These are phyloP conservation scores for Eucalyptus leucophloia DNA, from an alignment of 345 rosid species.

Conservation along the genomic window DNA sequence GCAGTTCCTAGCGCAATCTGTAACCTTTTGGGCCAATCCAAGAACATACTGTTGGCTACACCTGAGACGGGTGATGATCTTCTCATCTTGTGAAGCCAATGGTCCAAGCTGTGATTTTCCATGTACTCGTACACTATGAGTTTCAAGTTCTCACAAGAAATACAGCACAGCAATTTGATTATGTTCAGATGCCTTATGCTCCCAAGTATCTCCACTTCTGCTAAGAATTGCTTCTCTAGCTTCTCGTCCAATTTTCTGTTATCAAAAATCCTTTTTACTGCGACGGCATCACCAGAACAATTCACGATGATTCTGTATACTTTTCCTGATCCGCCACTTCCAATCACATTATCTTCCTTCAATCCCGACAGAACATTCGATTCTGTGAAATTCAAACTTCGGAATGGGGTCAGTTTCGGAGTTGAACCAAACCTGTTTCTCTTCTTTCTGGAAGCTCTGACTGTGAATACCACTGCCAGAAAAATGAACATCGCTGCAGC, in stretches of 20 bases:
- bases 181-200: slow-evolving; percentile 39
- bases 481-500: background rate
- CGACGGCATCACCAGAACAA: slow-evolving; percentile 11
- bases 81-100: slow-evolving; percentile 28
- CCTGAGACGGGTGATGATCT: background rate
- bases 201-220: slow-evolving; percentile 44
- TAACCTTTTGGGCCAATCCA: slow-evolving; percentile 54
- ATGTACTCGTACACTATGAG: slow-evolving; percentile 59
- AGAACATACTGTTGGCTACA: background rate
- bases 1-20: slow-evolving; percentile 52
- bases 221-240: slow-evolving; percentile 32
- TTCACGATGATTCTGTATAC: slow-evolving; percentile 27
- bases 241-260: slow-evolving; percentile 13
- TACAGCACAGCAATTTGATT: slow-evolving; percentile 48
- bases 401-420: slow-evolving; percentile 41
- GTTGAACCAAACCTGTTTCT: background rate
- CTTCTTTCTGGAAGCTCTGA: slow-evolving; percentile 7
- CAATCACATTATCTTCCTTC: slow-evolving; percentile 34
- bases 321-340: slow-evolving; percentile 59
- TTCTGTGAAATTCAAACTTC: slow-evolving; percentile 26
- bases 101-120: slow-evolving; percentile 54
- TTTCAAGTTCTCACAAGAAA: slow-evolving; percentile 31
- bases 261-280: slow-evolving; percentile 42
- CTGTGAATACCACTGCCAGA: background rate
- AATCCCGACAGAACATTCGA: slow-evolving; percentile 20